phyloP scores from a whole-genome alignment of 495 filamentous ascomycete species.

The Pyrenula massariospora region DNA sequence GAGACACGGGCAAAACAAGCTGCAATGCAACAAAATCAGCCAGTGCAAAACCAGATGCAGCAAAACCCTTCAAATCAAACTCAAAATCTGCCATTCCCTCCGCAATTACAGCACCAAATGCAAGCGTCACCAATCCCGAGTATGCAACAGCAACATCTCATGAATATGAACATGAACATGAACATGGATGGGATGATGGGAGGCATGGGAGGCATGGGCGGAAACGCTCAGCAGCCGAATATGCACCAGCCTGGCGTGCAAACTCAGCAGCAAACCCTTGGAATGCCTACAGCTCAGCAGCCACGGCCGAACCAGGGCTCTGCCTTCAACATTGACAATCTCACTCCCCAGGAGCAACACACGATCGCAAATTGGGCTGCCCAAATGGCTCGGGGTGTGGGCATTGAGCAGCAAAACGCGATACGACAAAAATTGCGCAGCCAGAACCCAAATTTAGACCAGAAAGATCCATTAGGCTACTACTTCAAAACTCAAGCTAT shows the following conservation, averaged over 20 bases:
- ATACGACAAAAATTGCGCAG: slow-evolving; percentile 3
- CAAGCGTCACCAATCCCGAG: slow-evolving; percentile 36
- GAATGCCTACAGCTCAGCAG: slow-evolving; percentile 15
- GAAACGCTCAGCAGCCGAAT: background rate
- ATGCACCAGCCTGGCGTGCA: background rate
- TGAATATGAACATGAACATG: background rate
- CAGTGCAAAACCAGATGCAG: slow-evolving; percentile 16
- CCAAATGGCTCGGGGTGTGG: slow-evolving; percentile 23
- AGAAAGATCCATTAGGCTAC: slow-evolving; percentile 35
- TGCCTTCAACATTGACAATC: slow-evolving; percentile 13
- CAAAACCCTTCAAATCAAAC: slow-evolving; percentile 24
- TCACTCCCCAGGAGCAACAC: slow-evolving; percentile 28
- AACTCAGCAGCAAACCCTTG: background rate
- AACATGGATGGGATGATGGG: background rate
- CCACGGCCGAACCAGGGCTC: slow-evolving; percentile 21
- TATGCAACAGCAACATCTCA: background rate
- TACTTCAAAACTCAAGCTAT: slow-evolving; percentile 39
- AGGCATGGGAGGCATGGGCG: background rate
- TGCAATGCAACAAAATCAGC: slow-evolving; percentile 24
- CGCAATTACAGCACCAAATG: slow-evolving; percentile 40
- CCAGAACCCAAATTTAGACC: slow-evolving; percentile 24
- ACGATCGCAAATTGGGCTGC: slow-evolving; percentile 28
- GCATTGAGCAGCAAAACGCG: background rate
- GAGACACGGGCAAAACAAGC: slow-evolving; percentile 34
- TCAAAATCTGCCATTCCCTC: slow-evolving; percentile 22